Evolutionary conservation across 805 yeast genomes (phyloP).

Genomic region (Lipomyces chichibuensis): DNA sequence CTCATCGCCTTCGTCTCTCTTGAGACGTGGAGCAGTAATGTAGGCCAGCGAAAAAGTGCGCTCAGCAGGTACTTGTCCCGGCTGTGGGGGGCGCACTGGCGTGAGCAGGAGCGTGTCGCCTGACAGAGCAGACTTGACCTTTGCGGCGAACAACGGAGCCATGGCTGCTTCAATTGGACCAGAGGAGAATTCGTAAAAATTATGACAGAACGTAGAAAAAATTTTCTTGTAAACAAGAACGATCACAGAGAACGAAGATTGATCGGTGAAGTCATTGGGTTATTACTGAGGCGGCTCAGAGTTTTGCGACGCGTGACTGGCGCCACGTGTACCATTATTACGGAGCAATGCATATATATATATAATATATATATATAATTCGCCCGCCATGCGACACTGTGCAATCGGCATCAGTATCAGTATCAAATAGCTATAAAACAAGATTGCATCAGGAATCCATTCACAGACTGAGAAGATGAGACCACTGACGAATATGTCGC

Average conservation of each 20-base stretch:
- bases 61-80: conserved; percentile 51
- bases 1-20: conserved; percentile 40
- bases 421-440: background rate
- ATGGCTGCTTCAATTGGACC: conserved; percentile 5
- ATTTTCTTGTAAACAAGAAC: background rate
- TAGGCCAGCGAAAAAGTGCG: conserved; percentile 65
- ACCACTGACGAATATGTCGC: too few relatives aligned
- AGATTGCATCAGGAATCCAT: background rate
- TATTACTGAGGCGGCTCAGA: background rate
- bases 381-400: background rate
- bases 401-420: background rate
- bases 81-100: conserved; percentile 47
- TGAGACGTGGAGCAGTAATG: conserved; percentile 60
- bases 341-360: background rate
- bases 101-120: conserved; percentile 70
- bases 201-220: background rate
- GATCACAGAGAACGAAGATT: background rate
- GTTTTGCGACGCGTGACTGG: background rate
- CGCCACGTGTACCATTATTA: background rate
- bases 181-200: background rate
- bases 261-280: background rate
- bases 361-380: too few relatives aligned
- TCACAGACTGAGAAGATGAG: too few relatives aligned
- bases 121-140: conserved; percentile 69
- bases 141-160: conserved; percentile 49